Conservation (phyloP, 441 rosid species). For the Adansonia madagascariensis region DNA sequence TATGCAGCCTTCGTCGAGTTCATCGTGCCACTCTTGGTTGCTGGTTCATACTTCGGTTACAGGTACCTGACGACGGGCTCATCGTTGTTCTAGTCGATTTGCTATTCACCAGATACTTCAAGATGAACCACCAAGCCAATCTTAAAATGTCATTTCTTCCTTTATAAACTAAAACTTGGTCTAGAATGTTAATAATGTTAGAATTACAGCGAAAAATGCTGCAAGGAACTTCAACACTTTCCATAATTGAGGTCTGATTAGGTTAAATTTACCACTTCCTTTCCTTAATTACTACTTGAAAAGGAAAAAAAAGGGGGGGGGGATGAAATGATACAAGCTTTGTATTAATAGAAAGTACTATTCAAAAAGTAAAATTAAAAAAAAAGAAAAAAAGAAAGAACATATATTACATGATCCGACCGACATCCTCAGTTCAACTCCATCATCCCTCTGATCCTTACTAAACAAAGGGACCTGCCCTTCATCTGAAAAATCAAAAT, state of each 20-base stretch:
- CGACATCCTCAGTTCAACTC: slow-evolving; percentile 8
- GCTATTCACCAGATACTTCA: background rate
- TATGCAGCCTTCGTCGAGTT: slow-evolving; percentile 42
- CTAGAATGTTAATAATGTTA: background rate
- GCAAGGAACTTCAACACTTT: background rate
- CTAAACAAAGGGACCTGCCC: slow-evolving; percentile 21
- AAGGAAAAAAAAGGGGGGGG: background rate
- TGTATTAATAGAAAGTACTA: background rate
- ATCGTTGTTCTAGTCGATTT: background rate
- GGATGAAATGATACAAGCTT: slow-evolving; percentile 16
- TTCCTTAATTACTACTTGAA: background rate
- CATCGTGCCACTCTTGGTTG: slow-evolving; percentile 50
- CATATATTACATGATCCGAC: background rate
- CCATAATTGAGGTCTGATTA: background rate
- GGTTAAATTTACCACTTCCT: background rate
- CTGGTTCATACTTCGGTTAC: slow-evolving; percentile 54
- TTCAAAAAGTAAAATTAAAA: background rate
- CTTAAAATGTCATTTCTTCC: background rate
- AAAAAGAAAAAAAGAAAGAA: background rate
- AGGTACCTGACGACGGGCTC: slow-evolving; percentile 30
- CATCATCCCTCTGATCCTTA: slow-evolving; percentile 20
- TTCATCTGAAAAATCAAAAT: slow-evolving; percentile 9
- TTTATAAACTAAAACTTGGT: background rate
- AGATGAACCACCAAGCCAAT: slow-evolving; percentile 10
- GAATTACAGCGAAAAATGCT: too few relatives aligned